These are phyloP conservation scores for Coprinellus aureogranulatus DNA, from an alignment of 768 basidiomycete species.

Conservation along the genomic window DNA sequence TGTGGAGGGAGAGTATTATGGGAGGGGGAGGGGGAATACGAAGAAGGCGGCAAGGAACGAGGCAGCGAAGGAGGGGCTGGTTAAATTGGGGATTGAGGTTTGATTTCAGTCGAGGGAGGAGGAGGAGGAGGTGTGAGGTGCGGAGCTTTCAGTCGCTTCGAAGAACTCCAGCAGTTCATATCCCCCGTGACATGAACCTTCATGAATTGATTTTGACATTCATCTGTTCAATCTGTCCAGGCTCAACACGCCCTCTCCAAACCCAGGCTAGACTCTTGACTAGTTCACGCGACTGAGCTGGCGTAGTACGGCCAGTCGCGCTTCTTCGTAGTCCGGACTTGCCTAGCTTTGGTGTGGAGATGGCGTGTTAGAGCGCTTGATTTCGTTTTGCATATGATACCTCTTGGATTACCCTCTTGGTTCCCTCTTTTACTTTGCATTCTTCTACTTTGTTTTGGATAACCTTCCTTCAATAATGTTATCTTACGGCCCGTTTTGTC, in stretches of 20 bases:
- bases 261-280: constrained; percentile 12
- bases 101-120: not conserved
- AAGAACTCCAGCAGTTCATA: too few species aligned
- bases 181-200: too few species aligned
- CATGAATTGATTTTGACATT: too few species aligned
- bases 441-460: too few species aligned
- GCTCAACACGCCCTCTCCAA: constrained; percentile 2
- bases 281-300: constrained; percentile 8
- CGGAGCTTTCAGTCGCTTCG: too few species aligned
- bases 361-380: not conserved
- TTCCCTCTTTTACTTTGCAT: too few species aligned
- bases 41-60: constrained; percentile 81
- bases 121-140: too few species aligned
- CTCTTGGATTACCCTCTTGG: too few species aligned
- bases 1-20: constrained; percentile 59
- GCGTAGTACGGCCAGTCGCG: not conserved
- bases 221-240: too few species aligned
- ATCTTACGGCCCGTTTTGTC: too few species aligned
- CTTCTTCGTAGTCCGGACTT: constrained; percentile 2
- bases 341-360: constrained; percentile 14
- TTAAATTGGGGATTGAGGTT: constrained; percentile 49
- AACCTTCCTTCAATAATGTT: too few species aligned
- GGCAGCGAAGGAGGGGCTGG: constrained; percentile 73
- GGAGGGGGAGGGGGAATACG: constrained; percentile 64
- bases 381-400: too few species aligned